Base-by-base conservation (phyloP, 768 basidiomycete genomes). In the Infundibulicybe gibba region DNA sequence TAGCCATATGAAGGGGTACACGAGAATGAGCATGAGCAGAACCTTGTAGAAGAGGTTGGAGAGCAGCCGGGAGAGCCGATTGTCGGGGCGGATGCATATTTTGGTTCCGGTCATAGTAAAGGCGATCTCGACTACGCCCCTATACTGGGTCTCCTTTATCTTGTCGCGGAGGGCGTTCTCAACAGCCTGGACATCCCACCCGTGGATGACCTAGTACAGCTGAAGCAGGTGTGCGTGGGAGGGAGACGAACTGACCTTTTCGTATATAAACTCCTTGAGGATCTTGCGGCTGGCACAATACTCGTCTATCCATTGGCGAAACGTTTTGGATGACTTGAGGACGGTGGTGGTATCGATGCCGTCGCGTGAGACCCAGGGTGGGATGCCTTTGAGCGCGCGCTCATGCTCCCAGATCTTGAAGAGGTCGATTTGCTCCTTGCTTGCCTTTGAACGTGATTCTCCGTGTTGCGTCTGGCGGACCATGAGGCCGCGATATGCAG, bases 1-100 rank as follows among this genome's bases (percentile, higher is more conserved):
- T 3, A 92, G 63, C 89, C 88, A 92, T 50, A 92, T 74, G 61
- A 90, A 81, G 0, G 89, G 90, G 58, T 80, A 92, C 49, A 93
- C 72, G 49, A 90, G 62, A 83, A 71, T 47, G 91, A 68, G 55
- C 83, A 80, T 16, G 83, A 72, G 12, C 91, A 58, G 54, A 86
- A 72, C 53, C 81, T 83, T 56, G 91, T 63, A 80, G 85, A 90
- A 50, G 10, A 71, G 75, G 53, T 81, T 83, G 21, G 83, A 84
- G 37, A 90, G 76, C 52, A 77, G 73, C 40, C 84, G 73, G 5
- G 88, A 82, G 49, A 92, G 69, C 40, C 54, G 54, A 61, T 83
- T 88, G 52, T 83, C 68, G 0, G 91, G 82, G 15, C 87, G 77
- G 46, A 93, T 72, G 54, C 75, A 79, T 44, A 92, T 68, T 40